Evolutionary conservation across 495 filamentous ascomycete species (phyloP), one percentile per base, ranked within the genome.

Genomic region (Aspergillus funiculosus): DNA sequence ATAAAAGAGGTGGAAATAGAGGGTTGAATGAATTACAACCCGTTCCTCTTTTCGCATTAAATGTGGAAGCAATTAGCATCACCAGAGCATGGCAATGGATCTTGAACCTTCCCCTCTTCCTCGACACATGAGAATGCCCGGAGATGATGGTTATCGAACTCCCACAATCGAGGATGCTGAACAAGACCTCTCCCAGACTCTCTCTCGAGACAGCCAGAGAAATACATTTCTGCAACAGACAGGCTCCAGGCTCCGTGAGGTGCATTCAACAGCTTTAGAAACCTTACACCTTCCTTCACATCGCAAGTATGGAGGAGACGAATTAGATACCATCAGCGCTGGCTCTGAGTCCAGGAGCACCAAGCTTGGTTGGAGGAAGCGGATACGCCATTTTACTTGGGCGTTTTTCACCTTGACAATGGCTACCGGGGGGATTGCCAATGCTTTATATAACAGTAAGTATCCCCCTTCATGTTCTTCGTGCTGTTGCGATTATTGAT

Each of bases 381-480:
- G 73, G 4, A 70, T 76, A 48, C 65, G 71, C 2, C 72, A 77
- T 60, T 59, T 71, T 27, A 77, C 75, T 1, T 86, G 82, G 83
- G 82, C 80, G 5, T 88, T 78, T 66, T 86, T 86, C 46, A 85
- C 82, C 3, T 71, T 85, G 67, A 79, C 75, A 11, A 89, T 89
- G 86, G 87, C 87, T 2, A 92, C 88, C 0, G 88, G 87, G 9
- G 88, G 88, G 0, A 69, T 94, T 48, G 82, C 87, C 6, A 92
- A 90, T 66, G 83, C 88, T 8, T 57, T 92, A 40, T 75, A 84
- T 55, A 70, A 74, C 17, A 74, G 85, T 87, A 74, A 51, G 43
- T 34, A 29, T 19, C 11, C 7, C 7, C 1, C 39, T 4, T 43
- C 21, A 5, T n/a, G 15, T 17, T 17, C 0, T 24, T 5, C 21